phyloP scores from a whole-genome alignment of 1,139 yeast genomes.

The Protomyces pachydermus region DNA sequence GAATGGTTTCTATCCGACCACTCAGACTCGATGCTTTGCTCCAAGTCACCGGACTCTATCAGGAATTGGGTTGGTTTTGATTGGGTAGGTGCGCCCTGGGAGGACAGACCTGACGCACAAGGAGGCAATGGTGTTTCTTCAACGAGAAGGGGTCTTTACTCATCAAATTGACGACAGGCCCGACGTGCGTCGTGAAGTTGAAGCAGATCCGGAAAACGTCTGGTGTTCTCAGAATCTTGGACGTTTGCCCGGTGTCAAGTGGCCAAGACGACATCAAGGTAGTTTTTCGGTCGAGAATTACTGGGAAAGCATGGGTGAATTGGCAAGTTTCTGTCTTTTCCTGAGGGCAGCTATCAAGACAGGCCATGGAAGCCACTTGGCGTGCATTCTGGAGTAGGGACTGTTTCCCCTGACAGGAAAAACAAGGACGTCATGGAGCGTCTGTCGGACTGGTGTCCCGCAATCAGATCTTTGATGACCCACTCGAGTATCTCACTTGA shows the following conservation, averaged over 20 bases:
- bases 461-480: conserved; percentile 18
- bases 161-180: conserved; percentile 17
- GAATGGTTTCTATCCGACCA: conserved; percentile 23
- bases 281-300: conserved; percentile 19
- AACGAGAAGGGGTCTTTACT: conserved; percentile 9
- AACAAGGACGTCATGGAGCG: conserved; percentile 18
- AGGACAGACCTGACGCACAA: conserved; percentile 16
- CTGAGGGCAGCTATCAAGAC: neutral
- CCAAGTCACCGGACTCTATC: conserved; percentile 17
- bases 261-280: conserved; percentile 23
- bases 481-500: neutral
- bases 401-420: conserved; percentile 8
- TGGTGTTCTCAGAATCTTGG: conserved; percentile 14
- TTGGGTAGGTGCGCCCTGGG: conserved; percentile 26
- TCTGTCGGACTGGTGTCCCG: conserved; percentile 24
- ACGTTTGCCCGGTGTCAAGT: conserved; percentile 5
- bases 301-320: conserved; percentile 18
- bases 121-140: conserved; percentile 23
- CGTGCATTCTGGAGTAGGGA: conserved; percentile 17
- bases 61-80: conserved; percentile 21
- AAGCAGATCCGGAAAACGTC: conserved; percentile 17
- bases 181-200: conserved; percentile 15
- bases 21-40: conserved; percentile 20
- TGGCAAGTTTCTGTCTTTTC: neutral
- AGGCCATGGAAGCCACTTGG: conserved; percentile 19